Conservation (phyloP, 306 rosid genomes). For the Gillenia trifoliata region DNA sequence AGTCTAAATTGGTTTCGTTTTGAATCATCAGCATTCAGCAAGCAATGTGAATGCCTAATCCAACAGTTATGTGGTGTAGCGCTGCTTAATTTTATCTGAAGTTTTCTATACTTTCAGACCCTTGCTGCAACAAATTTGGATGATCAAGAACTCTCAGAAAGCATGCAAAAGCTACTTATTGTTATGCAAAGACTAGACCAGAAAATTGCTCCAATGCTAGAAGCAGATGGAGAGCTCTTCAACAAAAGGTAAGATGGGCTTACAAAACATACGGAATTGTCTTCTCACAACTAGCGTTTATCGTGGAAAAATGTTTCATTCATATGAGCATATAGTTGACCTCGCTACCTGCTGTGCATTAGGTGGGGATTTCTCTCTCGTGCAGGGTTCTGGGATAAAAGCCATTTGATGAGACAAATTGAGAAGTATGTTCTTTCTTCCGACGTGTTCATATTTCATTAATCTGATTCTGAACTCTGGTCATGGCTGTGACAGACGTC, state of each 20-base stretch:
- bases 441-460: neutral
- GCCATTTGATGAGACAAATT: conserved; percentile 97
- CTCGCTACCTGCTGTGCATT: conserved; percentile 21
- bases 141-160: conserved; percentile 83
- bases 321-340: conserved; percentile 17
- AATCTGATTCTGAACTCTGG: neutral
- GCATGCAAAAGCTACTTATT: conserved; percentile 90
- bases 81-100: conserved; percentile 7
- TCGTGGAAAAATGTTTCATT: neutral
- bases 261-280: neutral
- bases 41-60: neutral
- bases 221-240: conserved; percentile 89
- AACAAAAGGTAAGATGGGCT: conserved; percentile 55
- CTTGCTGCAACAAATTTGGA: conserved; percentile 88
- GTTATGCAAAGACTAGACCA: conserved; percentile 96
- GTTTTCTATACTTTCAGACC: conserved; percentile 52
- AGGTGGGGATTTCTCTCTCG: conserved; percentile 99
- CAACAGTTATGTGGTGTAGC: neutral
- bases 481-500: neutral
- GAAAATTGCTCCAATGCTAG: conserved; percentile 85
- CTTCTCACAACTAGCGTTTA: neutral
- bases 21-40: neutral
- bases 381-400: conserved; percentile 96
- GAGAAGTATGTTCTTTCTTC: conserved; percentile 66
- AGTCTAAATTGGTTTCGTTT: neutral